Conservation (phyloP, 2,329 filamentous ascomycete genomes). For the Alternaria angustiovoidea region DNA sequence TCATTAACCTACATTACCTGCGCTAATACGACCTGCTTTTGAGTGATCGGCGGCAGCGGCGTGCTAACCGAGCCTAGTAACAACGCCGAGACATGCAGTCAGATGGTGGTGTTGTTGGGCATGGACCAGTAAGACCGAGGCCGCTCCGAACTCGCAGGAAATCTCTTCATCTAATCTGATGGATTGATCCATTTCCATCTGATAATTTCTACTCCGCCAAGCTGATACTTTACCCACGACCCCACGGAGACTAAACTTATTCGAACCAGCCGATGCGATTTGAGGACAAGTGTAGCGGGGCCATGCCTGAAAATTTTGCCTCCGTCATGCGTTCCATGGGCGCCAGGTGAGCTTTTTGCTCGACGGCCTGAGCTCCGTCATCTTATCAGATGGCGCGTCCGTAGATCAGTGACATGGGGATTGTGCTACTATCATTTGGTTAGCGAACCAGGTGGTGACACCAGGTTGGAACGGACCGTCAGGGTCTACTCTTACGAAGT, state of each 20-base stretch:
- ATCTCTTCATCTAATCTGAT: constrained; percentile 24
- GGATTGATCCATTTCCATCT: constrained; percentile 36
- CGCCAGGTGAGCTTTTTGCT: constrained; percentile 17
- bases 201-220: constrained; percentile 31
- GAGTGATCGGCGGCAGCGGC: constrained; percentile 26
- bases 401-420: constrained; percentile 29
- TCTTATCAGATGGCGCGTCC: constrained; percentile 43
- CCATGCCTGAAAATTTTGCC: constrained; percentile 37
- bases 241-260: constrained; percentile 24
- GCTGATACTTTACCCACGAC: constrained; percentile 24
- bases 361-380: constrained; percentile 20
- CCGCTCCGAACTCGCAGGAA: constrained; percentile 30
- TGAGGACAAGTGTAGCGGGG: constrained; percentile 38
- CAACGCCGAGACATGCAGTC: constrained; percentile 32
- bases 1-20: constrained; percentile 28
- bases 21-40: constrained; percentile 23
- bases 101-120: constrained; percentile 16
- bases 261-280: constrained; percentile 12
- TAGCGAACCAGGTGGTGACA: constrained; percentile 26
- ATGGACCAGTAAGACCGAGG: constrained; percentile 20
- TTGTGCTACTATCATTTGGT: constrained; percentile 9
- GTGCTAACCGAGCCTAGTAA: constrained; percentile 32
- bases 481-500: constrained; percentile 26
- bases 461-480: constrained; percentile 31
- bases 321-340: constrained; percentile 41